Evolutionary conservation across 1,139 yeast species (phyloP), one percentile per base, ranked within the genome.

Genomic region (Groenewaldozyma auringiensis): DNA sequence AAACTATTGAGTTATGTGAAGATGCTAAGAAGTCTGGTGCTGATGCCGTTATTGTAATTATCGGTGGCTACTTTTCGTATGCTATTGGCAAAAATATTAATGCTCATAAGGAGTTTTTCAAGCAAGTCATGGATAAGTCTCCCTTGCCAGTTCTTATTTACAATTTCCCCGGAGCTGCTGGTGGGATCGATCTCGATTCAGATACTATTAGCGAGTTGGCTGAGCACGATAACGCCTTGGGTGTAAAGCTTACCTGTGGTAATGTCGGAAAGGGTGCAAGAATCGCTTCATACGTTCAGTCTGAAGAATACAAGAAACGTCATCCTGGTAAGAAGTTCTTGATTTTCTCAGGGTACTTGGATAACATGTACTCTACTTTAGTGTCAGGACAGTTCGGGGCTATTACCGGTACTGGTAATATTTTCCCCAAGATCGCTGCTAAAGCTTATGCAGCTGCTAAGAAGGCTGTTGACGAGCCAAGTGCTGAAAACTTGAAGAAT

Each of bases 111-210:
- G 70, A 66, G 47, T 74, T 72, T 69, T 72, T 65, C 58, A 58
- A 61, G 17, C 64, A 60, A 25, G 71, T 75, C 29, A 78, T 78
- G 21, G 74, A 72, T 50, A 58, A 61, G 33, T 59, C 74, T 8
- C 64, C 64, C 1, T 55, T 75, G 44, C 79, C 79, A 33, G 62
- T 75, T 36, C 55, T 75, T 54, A 65, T 75, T 48, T 75, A 75
- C 65, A 66, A 72, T 51, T 75, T 67, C 60, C 79, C 79, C 16
- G 78, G 78, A 8, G 76, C 71, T 32, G 59, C 73, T 40, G 73
- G 72, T 55, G 63, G 62, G 40, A 62, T 72, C 42, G 57, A 59
- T 40, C 57, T 72, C 47, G 63, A 64, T 27, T 64, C 69, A 25
- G 66, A 63, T 20, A 63, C 74, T 4, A 61, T 67, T 47, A 59